Conservation (phyloP, 257 asterid species). For the Capsicum rhomboideum region DNA sequence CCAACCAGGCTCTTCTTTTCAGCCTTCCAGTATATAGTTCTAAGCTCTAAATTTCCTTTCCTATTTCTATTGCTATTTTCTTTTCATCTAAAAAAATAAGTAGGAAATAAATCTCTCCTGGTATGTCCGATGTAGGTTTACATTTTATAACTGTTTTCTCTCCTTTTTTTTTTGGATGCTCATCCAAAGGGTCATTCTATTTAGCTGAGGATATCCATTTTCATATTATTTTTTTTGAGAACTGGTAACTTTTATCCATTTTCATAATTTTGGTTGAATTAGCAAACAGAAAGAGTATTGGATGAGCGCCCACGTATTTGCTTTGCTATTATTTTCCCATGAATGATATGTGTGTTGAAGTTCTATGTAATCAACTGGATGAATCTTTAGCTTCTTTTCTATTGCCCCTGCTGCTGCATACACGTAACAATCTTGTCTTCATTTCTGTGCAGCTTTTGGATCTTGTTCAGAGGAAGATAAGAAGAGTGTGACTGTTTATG, state of each 20-base stretch:
- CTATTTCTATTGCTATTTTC: background rate
- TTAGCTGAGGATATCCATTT: background rate
- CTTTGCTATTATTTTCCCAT: background rate
- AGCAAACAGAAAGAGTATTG: background rate
- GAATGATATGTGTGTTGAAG: background rate
- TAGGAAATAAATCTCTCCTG: background rate
- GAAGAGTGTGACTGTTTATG: conserved; percentile 35
- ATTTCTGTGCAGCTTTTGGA: conserved; percentile 45
- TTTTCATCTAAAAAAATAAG: background rate
- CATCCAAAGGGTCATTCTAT: background rate
- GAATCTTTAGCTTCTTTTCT: background rate
- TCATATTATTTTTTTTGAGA: no score
- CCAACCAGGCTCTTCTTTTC: background rate
- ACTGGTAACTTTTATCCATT: no score
- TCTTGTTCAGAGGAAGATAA: conserved; percentile 54
- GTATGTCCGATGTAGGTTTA: background rate
- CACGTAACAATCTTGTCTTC: background rate
- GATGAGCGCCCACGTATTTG: background rate
- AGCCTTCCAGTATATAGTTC: background rate
- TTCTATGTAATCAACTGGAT: background rate
- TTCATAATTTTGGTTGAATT: background rate
- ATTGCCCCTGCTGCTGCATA: background rate
- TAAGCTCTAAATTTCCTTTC: background rate
- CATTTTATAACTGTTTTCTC: background rate
- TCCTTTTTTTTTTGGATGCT: background rate